Evolutionary conservation across 1,284 basidiomycete genomes (phyloP), one percentile per base, ranked within the genome.

Genomic region (Tilletia setariae): DNA sequence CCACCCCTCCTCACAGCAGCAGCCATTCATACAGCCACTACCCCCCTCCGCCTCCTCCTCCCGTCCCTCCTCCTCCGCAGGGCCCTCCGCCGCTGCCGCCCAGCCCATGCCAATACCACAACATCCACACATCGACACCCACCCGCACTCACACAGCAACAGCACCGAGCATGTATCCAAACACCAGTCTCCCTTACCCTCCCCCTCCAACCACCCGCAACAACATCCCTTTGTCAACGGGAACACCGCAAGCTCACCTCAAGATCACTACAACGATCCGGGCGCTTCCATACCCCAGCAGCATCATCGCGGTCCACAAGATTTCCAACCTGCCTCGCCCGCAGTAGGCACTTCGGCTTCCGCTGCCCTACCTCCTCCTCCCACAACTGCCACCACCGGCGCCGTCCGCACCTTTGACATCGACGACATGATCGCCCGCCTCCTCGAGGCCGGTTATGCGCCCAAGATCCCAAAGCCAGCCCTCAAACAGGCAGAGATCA

Each of bases 391-490:
- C 43, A 49, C 65, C 61, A 69, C 65, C 30, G 63, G 23, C 46
- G 72, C 75, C 59, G 78, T 79, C 46, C 76, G 79, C 61, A 85
- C 89, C 64, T 87, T 98, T 77, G 96, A 99, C 83, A 90, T 98
- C 71, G 96, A 98, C 85, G 95, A 97, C 84, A 98, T 98, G 92
- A 98, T 99, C 80, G 90, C 91, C 80, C 89, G 95, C 63, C 87
- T 99, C 65, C 87, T 99, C 75, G 95, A 98, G 78, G 93, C 97
- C 1, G 96, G 96, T 4, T 99, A 98, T 84, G 92, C 92, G 19
- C 94, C 94, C 83, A 98, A 98, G 87, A 91, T 98, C 78, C 93
- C 90, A 86, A 98, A 98, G 85, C 92, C 92, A 28, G 89, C 97
- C 81, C 87, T 98, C 75, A 98, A 98, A 87, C 98, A 97, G 83